phyloP scores from a whole-genome alignment of 352 stramenopile genomes.

The Phytophthora parvispora region DNA sequence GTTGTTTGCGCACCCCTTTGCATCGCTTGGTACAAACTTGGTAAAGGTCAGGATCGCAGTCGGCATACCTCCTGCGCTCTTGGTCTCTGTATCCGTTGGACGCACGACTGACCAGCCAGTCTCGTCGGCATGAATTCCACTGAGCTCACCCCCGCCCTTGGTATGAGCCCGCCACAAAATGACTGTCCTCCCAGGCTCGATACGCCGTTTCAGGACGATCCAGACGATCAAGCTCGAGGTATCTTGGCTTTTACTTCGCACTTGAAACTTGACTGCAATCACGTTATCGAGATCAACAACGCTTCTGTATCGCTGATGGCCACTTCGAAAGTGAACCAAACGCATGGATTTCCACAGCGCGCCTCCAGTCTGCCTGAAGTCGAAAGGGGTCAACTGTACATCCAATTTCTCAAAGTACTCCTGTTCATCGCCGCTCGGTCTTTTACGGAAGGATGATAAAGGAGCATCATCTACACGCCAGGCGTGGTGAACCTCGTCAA shows the following conservation, averaged over 20 bases:
- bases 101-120: conserved; percentile 44
- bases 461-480: conserved; percentile 3
- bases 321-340: conserved; percentile 6
- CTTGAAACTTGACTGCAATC: conserved; percentile 40
- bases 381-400: conserved; percentile 18
- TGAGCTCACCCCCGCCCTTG: conserved; percentile 30
- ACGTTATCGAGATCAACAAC: conserved; percentile 25
- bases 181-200: conserved; percentile 43
- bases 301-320: conserved; percentile 15
- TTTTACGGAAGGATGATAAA: not conserved
- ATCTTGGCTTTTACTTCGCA: not conserved
- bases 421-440: not conserved
- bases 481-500: conserved; percentile 9
- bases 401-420: conserved; percentile 15
- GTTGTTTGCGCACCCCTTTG: not conserved
- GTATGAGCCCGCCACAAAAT: conserved; percentile 52
- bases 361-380: conserved; percentile 13
- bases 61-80: not conserved
- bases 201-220: conserved; percentile 28
- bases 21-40: conserved; percentile 1
- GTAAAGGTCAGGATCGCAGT: conserved; percentile 5
- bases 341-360: conserved; percentile 25
- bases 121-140: conserved; percentile 50
- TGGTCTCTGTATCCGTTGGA: conserved; percentile 2
- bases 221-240: conserved; percentile 3